These are phyloP conservation scores for Jatropha curcas DNA, from an alignment of 345 rosid species.

Conservation along the genomic window DNA sequence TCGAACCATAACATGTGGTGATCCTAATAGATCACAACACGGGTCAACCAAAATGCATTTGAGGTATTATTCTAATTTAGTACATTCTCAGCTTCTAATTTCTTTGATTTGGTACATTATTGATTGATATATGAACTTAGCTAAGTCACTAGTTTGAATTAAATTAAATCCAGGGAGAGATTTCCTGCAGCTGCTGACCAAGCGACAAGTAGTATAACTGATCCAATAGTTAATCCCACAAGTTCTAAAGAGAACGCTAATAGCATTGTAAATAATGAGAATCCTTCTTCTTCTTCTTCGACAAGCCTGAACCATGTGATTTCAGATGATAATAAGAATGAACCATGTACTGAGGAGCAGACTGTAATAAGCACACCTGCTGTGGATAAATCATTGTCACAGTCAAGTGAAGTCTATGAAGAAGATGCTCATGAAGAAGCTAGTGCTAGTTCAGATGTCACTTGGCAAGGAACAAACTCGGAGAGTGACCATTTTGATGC, in stretches of 20 bases:
- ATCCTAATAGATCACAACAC: slow-evolving; percentile 33
- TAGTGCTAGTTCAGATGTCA: slow-evolving; percentile 18
- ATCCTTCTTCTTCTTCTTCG: slow-evolving; percentile 17
- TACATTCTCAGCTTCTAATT: no score
- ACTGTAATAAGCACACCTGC: not conserved
- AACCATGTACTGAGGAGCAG: slow-evolving; percentile 7
- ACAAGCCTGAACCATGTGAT: not conserved
- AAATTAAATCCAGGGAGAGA: slow-evolving; percentile 46
- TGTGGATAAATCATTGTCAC: slow-evolving; percentile 3
- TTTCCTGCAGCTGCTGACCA: slow-evolving; percentile 37
- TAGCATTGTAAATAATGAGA: not conserved
- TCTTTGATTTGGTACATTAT: not conserved
- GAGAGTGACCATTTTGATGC: slow-evolving; percentile 18
- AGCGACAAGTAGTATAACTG: slow-evolving; percentile 17
- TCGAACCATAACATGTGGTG: slow-evolving; percentile 20
- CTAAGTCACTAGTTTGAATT: not conserved
- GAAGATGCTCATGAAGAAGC: slow-evolving; percentile 18
- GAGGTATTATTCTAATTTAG: slow-evolving; percentile 33
- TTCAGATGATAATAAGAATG: not conserved
- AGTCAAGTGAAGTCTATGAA: slow-evolving; percentile 11
- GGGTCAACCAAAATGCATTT: slow-evolving; percentile 50
- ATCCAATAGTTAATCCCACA: slow-evolving; percentile 17
- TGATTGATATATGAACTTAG: not conserved
- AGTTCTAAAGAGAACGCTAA: slow-evolving; percentile 7
- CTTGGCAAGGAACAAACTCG: slow-evolving; percentile 22